phyloP scores from a whole-genome alignment of 169 alveolate species.

The Cryptosporidium sp. region DNA sequence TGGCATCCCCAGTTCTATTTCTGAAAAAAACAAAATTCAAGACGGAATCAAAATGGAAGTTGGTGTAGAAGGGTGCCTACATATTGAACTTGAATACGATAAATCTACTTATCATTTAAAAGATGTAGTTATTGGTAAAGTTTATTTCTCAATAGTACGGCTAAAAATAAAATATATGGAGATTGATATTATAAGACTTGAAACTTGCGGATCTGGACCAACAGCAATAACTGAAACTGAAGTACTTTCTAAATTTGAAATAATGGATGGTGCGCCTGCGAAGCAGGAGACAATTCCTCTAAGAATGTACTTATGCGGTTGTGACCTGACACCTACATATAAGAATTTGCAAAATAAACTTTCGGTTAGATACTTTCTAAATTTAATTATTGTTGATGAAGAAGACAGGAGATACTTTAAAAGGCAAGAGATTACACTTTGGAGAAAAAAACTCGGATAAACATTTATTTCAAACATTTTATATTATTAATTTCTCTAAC shows the following conservation, averaged over 20 bases:
- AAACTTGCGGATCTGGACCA: conserved; percentile 86
- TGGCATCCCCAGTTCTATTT: conserved; percentile 4
- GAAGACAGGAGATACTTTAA: conserved; percentile 97
- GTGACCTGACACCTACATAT: conserved; percentile 98
- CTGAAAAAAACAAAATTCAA: conserved; percentile 26
- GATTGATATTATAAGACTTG: conserved; percentile 87
- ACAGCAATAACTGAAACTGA: conserved; percentile 92
- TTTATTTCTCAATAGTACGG: conserved; percentile 96
- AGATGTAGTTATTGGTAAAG: conserved; percentile 98
- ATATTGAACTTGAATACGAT: conserved; percentile 87
- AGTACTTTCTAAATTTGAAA: conserved; percentile 96
- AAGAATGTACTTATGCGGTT: conserved; percentile 94
- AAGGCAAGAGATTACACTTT: conserved; percentile 96
- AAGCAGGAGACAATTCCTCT: conserved; percentile 97
- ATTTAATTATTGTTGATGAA: conserved; percentile 97
- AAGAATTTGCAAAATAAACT: conserved; percentile 94
- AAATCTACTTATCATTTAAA: conserved; percentile 95
- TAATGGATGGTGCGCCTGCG: conserved; percentile 99
- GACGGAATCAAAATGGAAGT: conserved; percentile 83
- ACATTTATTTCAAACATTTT: neutral
- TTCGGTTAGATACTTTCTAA: conserved; percentile 95
- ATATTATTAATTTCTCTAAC: neutral
- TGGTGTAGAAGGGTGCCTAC: conserved; percentile 99
- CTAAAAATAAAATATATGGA: conserved; percentile 98
- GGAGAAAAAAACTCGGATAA: conserved; percentile 94